Percentiles rank a stretch among this genome's conserved stretches.
Evolutionary conservation across 805 yeast genomes (phyloP).

Genomic region (Hanseniaspora clermontiae): DNA sequence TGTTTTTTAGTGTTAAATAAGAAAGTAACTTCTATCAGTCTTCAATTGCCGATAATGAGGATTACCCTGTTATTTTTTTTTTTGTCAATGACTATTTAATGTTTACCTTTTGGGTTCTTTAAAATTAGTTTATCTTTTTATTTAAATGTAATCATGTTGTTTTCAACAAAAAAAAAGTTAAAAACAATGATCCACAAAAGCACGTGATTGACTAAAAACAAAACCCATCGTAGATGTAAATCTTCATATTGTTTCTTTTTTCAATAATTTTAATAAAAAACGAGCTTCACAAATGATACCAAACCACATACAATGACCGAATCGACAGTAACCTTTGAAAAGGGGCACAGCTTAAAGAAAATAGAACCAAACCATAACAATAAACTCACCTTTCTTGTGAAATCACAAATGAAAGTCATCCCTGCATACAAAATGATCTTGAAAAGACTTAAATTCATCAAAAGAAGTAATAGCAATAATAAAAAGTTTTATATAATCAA

Average conservation of each 20-base stretch:
- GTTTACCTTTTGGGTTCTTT: neutral
- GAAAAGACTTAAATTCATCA: conserved; percentile 17
- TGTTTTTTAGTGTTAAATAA: too few species aligned
- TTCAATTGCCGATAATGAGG: too few species aligned
- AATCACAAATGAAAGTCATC: conserved; percentile 8
- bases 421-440: conserved; percentile 11
- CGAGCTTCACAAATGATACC: neutral
- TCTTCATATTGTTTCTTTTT: neutral
- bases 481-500: conserved; percentile 4
- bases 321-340: conserved; percentile 33
- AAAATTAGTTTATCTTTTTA: too few species aligned
- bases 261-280: too few species aligned
- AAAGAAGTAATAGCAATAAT: neutral
- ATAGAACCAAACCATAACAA: conserved; percentile 46
- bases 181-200: neutral
- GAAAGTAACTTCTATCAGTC: too few species aligned
- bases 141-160: neutral
- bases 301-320: neutral
- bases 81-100: too few species aligned
- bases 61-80: neutral
- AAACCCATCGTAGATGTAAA: too few species aligned
- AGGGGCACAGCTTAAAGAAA: conserved; percentile 78
- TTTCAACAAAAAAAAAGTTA: too few species aligned
- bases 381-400: conserved; percentile 1
- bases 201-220: neutral